Evolutionary conservation across 257 asterid genomes (phyloP), one percentile per base, ranked within the genome.

Genomic region (Misopates orontium): DNA sequence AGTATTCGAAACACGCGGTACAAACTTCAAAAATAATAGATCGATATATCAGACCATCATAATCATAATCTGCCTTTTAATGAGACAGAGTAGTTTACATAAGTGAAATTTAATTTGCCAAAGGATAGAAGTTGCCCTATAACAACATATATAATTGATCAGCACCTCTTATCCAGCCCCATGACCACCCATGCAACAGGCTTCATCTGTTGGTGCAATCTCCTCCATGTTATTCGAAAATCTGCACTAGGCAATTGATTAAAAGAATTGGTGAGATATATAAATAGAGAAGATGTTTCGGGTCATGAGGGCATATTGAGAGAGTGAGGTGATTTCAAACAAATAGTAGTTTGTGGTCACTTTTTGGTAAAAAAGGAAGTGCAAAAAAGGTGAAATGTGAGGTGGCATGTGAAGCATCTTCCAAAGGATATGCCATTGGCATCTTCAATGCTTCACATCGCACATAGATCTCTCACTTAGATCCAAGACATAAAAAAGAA

Each of bases 121-220:
- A 88, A 88, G 96, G 91, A 88, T 85, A 67, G 83, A 84, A 86
- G 95, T 88, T 88, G 96, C 94, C 96, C 96, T 85, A 70, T 62
- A 36, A 53, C 65, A 73, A 36, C 42, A 70, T 28, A 47, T 14
- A 18, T 12, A 47, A 25, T 25, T 55, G 39, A 68, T 18, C 74
- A 42, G 71, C 85, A 71, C 78, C 75, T 60, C 21, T 18, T 69
- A 51, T 69, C 56, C 56, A 68, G 71, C 69, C 69, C 60, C 61
- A 13, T 22, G 75, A 42, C 21, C 77, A 31, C 64, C 72, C 72
- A 72, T 80, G 75, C 78, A 60, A 62, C 73, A 3, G 44, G 18
- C 3, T 54, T 61, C 72, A 52, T 49, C 73, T 4, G 63, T 15
- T 20, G 16, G 50, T 22, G 49, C 56, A 12, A 62, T 41, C 50